Conservation (phyloP, 2,329 filamentous ascomycete species). For the Lasiodiplodia sp. region DNA sequence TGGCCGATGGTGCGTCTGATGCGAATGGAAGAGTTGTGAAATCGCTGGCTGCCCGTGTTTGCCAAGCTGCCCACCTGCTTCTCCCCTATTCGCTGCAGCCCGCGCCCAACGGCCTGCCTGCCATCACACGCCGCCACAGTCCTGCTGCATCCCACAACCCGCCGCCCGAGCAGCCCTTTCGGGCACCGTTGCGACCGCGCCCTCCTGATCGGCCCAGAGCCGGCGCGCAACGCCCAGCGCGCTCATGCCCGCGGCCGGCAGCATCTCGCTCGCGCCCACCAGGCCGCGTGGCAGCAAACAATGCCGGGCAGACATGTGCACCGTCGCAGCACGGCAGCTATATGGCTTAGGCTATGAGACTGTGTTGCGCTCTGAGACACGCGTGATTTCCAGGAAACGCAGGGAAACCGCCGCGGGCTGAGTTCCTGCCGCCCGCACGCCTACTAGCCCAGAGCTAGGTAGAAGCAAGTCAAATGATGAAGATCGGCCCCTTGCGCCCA, state of each 20-base stretch:
- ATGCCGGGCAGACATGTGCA: not conserved
- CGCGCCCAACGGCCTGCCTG: constrained; percentile 8
- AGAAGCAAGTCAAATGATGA: constrained; percentile 17
- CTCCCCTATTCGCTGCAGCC: constrained; percentile 24
- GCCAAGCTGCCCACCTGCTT: constrained; percentile 1
- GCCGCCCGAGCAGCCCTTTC: not conserved
- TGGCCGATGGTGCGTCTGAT: constrained; percentile 16
- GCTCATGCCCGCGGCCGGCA: constrained; percentile 3
- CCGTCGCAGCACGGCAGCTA: constrained; percentile 1
- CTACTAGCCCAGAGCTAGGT: not conserved
- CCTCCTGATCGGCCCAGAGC: constrained; percentile 21
- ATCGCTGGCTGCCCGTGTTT: constrained; percentile 8
- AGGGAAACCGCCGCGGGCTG: constrained; percentile 3
- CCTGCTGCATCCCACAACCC: constrained; percentile 6
- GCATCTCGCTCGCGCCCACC: not conserved
- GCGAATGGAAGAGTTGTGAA: constrained; percentile 27
- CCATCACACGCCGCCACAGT: constrained; percentile 1
- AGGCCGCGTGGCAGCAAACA: constrained; percentile 12
- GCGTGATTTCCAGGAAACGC: constrained; percentile 12
- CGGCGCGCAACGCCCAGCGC: constrained; percentile 13
- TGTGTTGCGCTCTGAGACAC: constrained; percentile 26
- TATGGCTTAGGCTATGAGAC: constrained; percentile 17
- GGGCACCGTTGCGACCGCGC: constrained; percentile 24
- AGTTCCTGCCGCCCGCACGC: constrained; percentile 14
- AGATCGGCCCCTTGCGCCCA: constrained; percentile 11